These are phyloP conservation scores for Alternaria metachromatica DNA, from an alignment of 2,329 filamentous ascomycete genomes.

Conservation along the genomic window DNA sequence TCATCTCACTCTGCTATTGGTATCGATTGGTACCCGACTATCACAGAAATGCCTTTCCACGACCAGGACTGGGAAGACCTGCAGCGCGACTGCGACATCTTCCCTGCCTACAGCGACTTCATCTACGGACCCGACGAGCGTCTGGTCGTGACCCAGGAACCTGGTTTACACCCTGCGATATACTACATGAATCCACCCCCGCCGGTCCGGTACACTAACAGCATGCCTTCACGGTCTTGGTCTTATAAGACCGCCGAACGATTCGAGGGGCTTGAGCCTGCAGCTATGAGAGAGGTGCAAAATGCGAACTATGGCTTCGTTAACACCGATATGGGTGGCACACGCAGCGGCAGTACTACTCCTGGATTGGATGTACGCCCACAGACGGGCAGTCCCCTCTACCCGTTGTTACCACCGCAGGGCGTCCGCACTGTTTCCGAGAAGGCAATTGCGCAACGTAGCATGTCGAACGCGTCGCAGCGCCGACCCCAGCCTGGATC, in stretches of 20 bases:
- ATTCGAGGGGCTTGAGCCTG: not conserved
- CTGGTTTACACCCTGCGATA: constrained; percentile 24
- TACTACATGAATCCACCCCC: not conserved
- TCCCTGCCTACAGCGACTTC: constrained; percentile 33
- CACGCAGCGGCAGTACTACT: not conserved
- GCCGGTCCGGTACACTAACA: constrained; percentile 11
- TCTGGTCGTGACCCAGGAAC: constrained; percentile 15
- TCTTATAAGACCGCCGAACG: not conserved
- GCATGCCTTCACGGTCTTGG: constrained; percentile 10
- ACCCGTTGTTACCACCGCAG: not conserved
- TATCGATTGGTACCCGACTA: not conserved
- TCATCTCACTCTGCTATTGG: not conserved
- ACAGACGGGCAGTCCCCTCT: not conserved
- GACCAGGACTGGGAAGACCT: constrained; percentile 25
- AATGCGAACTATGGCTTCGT: not conserved
- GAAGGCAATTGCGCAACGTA: not conserved
- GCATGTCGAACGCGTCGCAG: not conserved
- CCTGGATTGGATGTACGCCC: not conserved
- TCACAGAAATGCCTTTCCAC: constrained; percentile 21
- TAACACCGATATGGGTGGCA: not conserved
- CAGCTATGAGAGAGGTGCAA: not conserved
- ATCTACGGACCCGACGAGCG: constrained; percentile 24
- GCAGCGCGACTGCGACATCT: constrained; percentile 24
- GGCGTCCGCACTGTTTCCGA: not conserved
- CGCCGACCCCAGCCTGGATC: not conserved